Base-by-base conservation (phyloP, 371 early-diverging fungal species). In the Apophysomyces elegans region DNA sequence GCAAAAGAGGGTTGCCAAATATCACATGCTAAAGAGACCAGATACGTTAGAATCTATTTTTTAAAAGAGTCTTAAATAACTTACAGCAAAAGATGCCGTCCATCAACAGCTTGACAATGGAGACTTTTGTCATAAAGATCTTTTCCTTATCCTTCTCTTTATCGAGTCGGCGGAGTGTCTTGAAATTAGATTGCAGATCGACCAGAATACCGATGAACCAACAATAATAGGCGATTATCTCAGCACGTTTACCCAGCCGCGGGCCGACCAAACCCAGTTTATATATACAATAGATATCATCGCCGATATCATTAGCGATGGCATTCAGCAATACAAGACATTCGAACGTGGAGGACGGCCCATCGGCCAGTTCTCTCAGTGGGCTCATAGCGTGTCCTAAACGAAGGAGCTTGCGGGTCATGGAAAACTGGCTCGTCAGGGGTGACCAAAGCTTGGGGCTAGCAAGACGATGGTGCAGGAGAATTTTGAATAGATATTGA, bases 401-500 rank as follows among this genome's bases (percentile, higher is more conserved):
- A 18, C 95, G 80, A 39, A 95, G 71, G 39, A 92, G 76, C 71
- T 92, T 92, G 39, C 95, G 85, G 0, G 92, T 86, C 56, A 84
- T 84, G 6, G 92, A 91, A 60, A 93, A 86, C 16, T 90, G 84
- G 32, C 88, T 85, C 11, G 88, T 84, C 44, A 91, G 69, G 18
- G 80, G 76, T 13, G 80, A 76, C 69, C 86, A 72, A 5, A 83
- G 71, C 56, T 81, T 78, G 14, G 77, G 62, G 32, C 71, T 61
- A 8, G 80, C 68, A 16, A 78, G 65, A 9, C 77, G 64, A 8
- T 86, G 68, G 46, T 87, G 77, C 21, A 92, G 70, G 11, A 89
- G 68, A 8, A 91, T 73, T 63, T 93, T 93, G 69, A 88, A 78
- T 41, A 84, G 71, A 70, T 94, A 94, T 67, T 94, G 93, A 37